Evolutionary conservation across 2,329 filamentous ascomycete genomes (phyloP).

Genomic region (Chalara sp.): DNA sequence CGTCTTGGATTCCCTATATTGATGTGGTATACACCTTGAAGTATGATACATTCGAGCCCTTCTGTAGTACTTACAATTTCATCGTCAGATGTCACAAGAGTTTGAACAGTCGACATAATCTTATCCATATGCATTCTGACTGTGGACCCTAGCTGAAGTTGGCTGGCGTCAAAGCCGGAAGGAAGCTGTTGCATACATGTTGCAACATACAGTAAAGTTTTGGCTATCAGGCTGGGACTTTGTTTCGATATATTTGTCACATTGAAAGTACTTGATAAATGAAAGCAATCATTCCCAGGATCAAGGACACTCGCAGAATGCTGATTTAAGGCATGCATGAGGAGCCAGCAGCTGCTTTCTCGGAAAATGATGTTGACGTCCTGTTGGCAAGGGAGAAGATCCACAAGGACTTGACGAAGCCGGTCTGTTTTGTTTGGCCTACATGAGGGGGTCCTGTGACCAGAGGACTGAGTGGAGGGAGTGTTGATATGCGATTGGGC

Average conservation of each 20-base stretch:
- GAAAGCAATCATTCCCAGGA: background rate
- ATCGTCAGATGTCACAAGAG: conserved; percentile 38
- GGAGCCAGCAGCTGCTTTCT: conserved; percentile 19
- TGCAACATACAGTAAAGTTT: conserved; percentile 21
- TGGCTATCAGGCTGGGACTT: conserved; percentile 20
- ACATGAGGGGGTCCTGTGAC: conserved; percentile 12
- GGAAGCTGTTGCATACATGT: conserved; percentile 24
- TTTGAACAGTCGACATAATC: conserved; percentile 18
- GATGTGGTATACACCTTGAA: conserved; percentile 39
- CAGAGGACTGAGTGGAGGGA: conserved; percentile 11
- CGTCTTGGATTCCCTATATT: conserved; percentile 43
- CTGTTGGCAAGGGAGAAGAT: conserved; percentile 23
- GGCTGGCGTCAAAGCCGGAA: conserved; percentile 15
- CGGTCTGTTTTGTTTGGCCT: conserved; percentile 19
- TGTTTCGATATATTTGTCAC: conserved; percentile 15
- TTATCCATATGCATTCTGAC: conserved; percentile 20
- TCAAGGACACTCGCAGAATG: conserved; percentile 4
- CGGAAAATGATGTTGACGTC: conserved; percentile 18
- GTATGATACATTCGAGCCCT: conserved; percentile 44
- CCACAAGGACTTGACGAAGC: conserved; percentile 20
- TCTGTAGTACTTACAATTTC: conserved; percentile 40
- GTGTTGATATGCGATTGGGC: conserved; percentile 13
- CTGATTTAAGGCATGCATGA: conserved; percentile 17
- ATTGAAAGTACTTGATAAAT: conserved; percentile 11
- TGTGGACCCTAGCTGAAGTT: conserved; percentile 15